Evolutionary conservation across 371 early-diverging fungal species (phyloP).

Genomic region (Conidiobolus incongruus): DNA sequence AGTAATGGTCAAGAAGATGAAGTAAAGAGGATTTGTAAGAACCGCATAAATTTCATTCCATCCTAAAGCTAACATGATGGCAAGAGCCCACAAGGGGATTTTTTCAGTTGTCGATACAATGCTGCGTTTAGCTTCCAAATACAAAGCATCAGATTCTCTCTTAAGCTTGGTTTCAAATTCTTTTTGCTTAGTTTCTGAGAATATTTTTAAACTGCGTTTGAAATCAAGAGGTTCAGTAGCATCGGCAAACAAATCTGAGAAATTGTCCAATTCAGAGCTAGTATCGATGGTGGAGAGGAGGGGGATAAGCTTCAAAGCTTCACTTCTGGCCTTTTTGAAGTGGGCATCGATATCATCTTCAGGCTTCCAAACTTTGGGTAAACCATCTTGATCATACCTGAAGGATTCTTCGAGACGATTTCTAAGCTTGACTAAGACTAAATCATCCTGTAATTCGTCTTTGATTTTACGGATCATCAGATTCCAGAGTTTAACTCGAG

Average conservation of each 20-base stretch:
- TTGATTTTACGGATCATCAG: slow-evolving; percentile 39
- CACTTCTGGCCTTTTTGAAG: slow-evolving; percentile 47
- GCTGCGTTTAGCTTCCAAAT: slow-evolving; percentile 85
- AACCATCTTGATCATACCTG: slow-evolving; percentile 73
- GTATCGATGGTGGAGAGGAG: slow-evolving; percentile 34
- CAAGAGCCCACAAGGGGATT: slow-evolving; percentile 71
- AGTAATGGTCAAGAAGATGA: slow-evolving; percentile 24
- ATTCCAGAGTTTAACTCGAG: slow-evolving; percentile 47
- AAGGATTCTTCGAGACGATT: slow-evolving; percentile 55
- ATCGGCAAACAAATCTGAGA: no score
- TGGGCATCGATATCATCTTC: slow-evolving; percentile 77
- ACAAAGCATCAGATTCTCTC: slow-evolving; percentile 72
- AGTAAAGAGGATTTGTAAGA: slow-evolving; percentile 50
- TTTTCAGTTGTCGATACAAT: slow-evolving; percentile 65
- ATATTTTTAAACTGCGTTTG: slow-evolving; percentile 24
- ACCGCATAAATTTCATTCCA: slow-evolving; percentile 82
- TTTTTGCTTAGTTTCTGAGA: slow-evolving; percentile 43
- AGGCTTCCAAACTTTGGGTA: slow-evolving; percentile 87
- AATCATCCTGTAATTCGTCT: slow-evolving; percentile 59
- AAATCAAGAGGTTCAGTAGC: no score
- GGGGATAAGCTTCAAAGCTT: slow-evolving; percentile 36
- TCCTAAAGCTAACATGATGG: slow-evolving; percentile 52
- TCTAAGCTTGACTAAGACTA: slow-evolving; percentile 53
- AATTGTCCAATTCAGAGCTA: no score
- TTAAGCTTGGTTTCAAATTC: slow-evolving; percentile 61